phyloP scores from a whole-genome alignment of 2,329 filamentous ascomycete species.

The Proliferodiscus dingleyae region DNA sequence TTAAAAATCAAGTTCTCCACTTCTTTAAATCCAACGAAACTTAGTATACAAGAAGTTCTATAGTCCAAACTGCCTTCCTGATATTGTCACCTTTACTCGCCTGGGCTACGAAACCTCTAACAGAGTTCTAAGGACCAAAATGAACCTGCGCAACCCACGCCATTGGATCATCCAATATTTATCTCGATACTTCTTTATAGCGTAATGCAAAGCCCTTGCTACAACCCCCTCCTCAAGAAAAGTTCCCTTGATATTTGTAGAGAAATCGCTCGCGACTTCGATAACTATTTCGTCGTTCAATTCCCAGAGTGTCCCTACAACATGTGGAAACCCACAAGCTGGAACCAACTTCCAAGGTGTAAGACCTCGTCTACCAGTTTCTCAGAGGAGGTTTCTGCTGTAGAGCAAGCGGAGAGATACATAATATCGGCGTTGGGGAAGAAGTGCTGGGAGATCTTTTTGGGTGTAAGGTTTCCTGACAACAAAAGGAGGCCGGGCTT shows the following conservation, averaged over 20 bases:
- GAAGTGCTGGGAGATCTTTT: no score
- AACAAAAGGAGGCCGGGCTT: not conserved
- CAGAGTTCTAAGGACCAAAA: not conserved
- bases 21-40: not conserved
- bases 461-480: no score
- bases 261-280: not conserved
- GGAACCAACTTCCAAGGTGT: not conserved
- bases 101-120: not conserved
- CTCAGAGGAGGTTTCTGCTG: not conserved
- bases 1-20: not conserved
- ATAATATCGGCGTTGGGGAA: not conserved
- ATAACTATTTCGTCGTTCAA: not conserved
- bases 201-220: not conserved
- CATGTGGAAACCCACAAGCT: not conserved
- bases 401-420: not conserved
- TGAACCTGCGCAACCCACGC: not conserved
- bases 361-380: not conserved
- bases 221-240: not conserved
- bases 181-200: not conserved
- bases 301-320: not conserved
- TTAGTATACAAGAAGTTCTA: not conserved
- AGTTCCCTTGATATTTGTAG: not conserved
- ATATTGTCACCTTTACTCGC: not conserved
- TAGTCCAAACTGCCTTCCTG: not conserved
- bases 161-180: not conserved